A percentile compares a stretch with the other conserved stretches of the same genome.
These are phyloP conservation scores for Colletotrichum eleusines DNA, from an alignment of 2,329 filamentous ascomycete genomes.

Conservation along the genomic window DNA sequence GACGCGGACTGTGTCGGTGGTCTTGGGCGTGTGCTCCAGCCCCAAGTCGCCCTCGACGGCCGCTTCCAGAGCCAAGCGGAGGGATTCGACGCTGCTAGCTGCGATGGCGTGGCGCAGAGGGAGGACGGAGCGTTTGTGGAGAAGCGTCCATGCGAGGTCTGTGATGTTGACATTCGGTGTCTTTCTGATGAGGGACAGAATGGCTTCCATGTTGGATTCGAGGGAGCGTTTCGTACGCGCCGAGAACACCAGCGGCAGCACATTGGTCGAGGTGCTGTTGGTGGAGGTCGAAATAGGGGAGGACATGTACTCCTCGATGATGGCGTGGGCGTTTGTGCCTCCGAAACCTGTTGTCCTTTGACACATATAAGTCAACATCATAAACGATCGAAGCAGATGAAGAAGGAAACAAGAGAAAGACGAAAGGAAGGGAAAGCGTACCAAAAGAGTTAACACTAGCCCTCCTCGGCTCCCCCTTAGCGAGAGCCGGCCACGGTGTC, in stretches of 20 bases:
- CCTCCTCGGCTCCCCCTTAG: neutral
- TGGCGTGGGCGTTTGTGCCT: slow-evolving; percentile 23
- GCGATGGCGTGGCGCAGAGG: neutral
- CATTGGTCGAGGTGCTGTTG: neutral
- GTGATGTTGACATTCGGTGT: neutral
- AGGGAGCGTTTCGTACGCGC: slow-evolving; percentile 9
- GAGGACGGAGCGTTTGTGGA: neutral
- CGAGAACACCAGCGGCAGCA: slow-evolving; percentile 14
- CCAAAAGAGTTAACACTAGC: neutral
- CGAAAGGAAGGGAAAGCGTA: neutral
- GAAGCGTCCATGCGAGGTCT: slow-evolving; percentile 10
- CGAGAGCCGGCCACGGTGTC: neutral
- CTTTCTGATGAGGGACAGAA: neutral
- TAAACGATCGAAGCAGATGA: too few relatives aligned
- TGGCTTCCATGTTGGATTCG: neutral
- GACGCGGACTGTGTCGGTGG: neutral
- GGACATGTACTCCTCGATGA: slow-evolving; percentile 2
- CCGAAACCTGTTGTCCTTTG: slow-evolving; percentile 11
- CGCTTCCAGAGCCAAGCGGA: neutral
- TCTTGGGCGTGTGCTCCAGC: too few relatives aligned
- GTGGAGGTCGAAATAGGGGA: neutral
- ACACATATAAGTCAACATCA: too few relatives aligned
- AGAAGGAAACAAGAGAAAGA: too few relatives aligned
- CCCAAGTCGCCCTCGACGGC: neutral
- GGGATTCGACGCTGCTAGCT: neutral